A percentile compares a stretch with the other conserved stretches of the same genome.
These are phyloP conservation scores for Cryomyces minteri DNA, from an alignment of 495 filamentous ascomycete species.

Conservation along the genomic window DNA sequence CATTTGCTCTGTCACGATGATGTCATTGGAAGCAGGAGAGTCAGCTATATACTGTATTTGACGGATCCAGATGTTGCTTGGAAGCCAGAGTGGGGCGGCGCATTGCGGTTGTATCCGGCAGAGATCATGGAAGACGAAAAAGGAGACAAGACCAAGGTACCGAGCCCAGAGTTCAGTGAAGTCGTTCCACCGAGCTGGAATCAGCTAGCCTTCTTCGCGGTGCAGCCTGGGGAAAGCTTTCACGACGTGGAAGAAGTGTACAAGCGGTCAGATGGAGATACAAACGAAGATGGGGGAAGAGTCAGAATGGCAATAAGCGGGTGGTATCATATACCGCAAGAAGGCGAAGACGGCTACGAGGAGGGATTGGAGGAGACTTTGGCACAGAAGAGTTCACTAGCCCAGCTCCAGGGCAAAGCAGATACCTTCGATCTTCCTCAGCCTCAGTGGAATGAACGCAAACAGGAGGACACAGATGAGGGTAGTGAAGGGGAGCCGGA, in stretches of 20 bases:
- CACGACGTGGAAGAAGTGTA: slow-evolving; percentile 99
- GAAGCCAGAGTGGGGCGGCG: slow-evolving; percentile 88
- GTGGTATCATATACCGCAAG: slow-evolving; percentile 98
- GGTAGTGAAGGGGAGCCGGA: slow-evolving; percentile 26
- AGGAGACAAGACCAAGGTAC: slow-evolving; percentile 54
- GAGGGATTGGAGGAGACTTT: slow-evolving; percentile 75
- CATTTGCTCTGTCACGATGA: slow-evolving; percentile 96
- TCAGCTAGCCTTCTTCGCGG: slow-evolving; percentile 93
- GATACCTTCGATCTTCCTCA: slow-evolving; percentile 74
- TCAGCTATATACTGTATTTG: slow-evolving; percentile 95
- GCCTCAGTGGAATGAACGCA: slow-evolving; percentile 31
- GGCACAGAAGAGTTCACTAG: slow-evolving; percentile 71
- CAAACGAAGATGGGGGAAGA: slow-evolving; percentile 45
- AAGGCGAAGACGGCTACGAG: slow-evolving; percentile 86
- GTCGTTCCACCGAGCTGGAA: slow-evolving; percentile 84
- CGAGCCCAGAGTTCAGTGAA: slow-evolving; percentile 40
- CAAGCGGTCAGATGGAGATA: slow-evolving; percentile 38
- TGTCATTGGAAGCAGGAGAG: slow-evolving; percentile 81
- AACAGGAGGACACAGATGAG: slow-evolving; percentile 19
- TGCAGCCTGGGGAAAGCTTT: slow-evolving; percentile 92
- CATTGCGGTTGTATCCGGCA: slow-evolving; percentile 75
- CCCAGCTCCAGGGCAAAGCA: slow-evolving; percentile 78
- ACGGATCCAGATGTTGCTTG: slow-evolving; percentile 84
- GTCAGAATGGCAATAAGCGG: slow-evolving; percentile 95
- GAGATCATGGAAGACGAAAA: slow-evolving; percentile 39